These are phyloP conservation scores for Hyphopichia buzzinii DNA, from an alignment of 1,139 yeast species.

Conservation along the genomic window DNA sequence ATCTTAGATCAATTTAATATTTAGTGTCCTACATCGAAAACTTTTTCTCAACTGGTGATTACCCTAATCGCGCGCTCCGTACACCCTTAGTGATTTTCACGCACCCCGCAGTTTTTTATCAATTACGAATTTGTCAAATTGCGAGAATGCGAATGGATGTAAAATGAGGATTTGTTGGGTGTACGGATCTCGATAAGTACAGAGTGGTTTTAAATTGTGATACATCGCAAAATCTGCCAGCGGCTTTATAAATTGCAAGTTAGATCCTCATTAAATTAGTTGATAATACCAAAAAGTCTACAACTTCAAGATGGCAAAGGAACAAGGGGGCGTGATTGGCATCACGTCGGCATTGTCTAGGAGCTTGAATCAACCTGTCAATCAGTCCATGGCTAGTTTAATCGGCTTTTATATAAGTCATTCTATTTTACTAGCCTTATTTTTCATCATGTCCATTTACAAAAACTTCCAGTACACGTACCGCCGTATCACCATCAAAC, in stretches of 20 bases:
- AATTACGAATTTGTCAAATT: too few species aligned
- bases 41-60: not conserved
- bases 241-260: not conserved
- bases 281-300: not conserved
- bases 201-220: too few species aligned
- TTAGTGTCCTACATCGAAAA: too few species aligned
- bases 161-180: not conserved
- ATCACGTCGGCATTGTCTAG: not conserved
- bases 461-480: constrained; percentile 52
- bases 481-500: constrained; percentile 55
- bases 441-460: constrained; percentile 54
- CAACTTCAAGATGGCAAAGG: not conserved
- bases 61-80: too few species aligned
- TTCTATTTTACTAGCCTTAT: constrained; percentile 49
- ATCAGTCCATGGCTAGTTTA: not conserved
- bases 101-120: not conserved
- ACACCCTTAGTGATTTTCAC: not conserved
- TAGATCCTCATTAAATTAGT: not conserved
- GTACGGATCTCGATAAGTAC: not conserved
- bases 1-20: too few species aligned
- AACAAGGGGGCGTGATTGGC: not conserved
- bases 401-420: constrained; percentile 17
- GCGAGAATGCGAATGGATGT: not conserved
- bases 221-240: not conserved
- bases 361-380: not conserved